A percentile compares a stretch with the other conserved stretches of the same genome.
These are phyloP conservation scores for Aureobasidium namibiae DNA, from an alignment of 2,329 filamentous ascomycete species.

Conservation along the genomic window DNA sequence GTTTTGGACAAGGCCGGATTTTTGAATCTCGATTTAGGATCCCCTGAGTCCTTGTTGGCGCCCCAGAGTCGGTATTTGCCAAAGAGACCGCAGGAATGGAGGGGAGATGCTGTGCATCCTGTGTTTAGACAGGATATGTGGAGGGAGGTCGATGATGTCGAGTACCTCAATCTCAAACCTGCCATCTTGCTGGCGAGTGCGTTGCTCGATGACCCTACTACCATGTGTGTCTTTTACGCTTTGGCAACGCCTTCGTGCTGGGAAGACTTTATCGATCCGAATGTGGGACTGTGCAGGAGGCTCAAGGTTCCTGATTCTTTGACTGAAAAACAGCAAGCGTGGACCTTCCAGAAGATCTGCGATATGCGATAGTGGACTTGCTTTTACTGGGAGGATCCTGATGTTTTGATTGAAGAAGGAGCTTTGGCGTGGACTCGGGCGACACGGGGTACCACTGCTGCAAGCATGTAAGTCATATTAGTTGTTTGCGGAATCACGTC, in stretches of 20 bases:
- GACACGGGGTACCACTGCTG: not conserved
- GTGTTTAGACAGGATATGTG: not conserved
- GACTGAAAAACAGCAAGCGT: not conserved
- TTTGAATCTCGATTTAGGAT: not conserved
- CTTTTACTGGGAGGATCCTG: not conserved
- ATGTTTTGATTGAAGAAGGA: too few relatives aligned
- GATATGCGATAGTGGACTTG: not conserved
- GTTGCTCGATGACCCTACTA: not conserved
- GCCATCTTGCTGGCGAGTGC: not conserved
- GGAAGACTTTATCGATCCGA: not conserved
- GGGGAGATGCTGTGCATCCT: not conserved
- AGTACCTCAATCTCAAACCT: not conserved
- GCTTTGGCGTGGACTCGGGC: too few relatives aligned
- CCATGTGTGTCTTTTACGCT: not conserved
- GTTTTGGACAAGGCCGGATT: not conserved
- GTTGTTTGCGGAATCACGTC: too few relatives aligned
- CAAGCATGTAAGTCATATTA: too few relatives aligned
- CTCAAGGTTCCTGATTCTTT: not conserved
- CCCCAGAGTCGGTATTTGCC: not conserved
- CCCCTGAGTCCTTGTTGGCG: too few relatives aligned
- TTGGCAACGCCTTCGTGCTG: not conserved
- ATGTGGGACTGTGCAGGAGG: not conserved
- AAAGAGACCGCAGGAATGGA: too few relatives aligned
- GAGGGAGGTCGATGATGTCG: not conserved
- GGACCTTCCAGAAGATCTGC: not conserved